phyloP scores from a whole-genome alignment of 257 asterid genomes.

The Petrea volubilis region DNA sequence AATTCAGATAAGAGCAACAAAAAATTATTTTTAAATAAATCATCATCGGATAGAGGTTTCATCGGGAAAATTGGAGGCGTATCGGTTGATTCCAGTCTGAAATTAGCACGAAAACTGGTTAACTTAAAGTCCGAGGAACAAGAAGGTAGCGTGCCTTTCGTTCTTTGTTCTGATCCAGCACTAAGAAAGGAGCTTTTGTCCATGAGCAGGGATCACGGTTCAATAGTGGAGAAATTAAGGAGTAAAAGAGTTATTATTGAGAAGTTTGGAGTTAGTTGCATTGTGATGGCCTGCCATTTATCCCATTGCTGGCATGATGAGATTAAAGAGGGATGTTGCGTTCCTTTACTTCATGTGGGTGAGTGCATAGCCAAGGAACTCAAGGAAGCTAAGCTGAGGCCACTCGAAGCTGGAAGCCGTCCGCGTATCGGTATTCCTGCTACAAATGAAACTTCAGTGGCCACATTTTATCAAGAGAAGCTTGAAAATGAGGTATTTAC shows the following conservation, averaged over 20 bases:
- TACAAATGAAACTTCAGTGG: conserved; percentile 37
- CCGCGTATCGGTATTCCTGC: conserved; percentile 64
- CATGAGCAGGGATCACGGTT: conserved; percentile 23
- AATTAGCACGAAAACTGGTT: conserved; percentile 21
- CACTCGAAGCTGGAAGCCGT: conserved; percentile 70
- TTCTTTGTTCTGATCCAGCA: conserved; percentile 65
- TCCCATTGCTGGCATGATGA: conserved; percentile 68
- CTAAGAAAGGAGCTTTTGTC: conserved; percentile 46
- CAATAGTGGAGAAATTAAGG: conserved; percentile 52
- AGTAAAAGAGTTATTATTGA: conserved; percentile 55
- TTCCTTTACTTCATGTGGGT: conserved; percentile 68
- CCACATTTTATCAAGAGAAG: conserved; percentile 58
- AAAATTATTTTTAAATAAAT: not conserved
- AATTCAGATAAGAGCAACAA: too few species aligned
- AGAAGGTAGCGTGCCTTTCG: conserved; percentile 22
- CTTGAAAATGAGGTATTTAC: conserved; percentile 59
- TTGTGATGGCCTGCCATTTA: conserved; percentile 74
- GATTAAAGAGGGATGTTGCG: conserved; percentile 59
- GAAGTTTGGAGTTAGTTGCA: conserved; percentile 57
- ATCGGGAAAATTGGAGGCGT: conserved; percentile 37
- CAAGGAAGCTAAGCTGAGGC: conserved; percentile 59
- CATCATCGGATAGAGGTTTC: not conserved
- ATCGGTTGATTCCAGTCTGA: conserved; percentile 24
- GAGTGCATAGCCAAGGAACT: conserved; percentile 80
- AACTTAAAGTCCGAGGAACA: not conserved